Evolutionary conservation across 192 early-diverging fungal genomes (phyloP), one percentile per base, ranked within the genome.

Genomic region (Linnemannia elongata): DNA sequence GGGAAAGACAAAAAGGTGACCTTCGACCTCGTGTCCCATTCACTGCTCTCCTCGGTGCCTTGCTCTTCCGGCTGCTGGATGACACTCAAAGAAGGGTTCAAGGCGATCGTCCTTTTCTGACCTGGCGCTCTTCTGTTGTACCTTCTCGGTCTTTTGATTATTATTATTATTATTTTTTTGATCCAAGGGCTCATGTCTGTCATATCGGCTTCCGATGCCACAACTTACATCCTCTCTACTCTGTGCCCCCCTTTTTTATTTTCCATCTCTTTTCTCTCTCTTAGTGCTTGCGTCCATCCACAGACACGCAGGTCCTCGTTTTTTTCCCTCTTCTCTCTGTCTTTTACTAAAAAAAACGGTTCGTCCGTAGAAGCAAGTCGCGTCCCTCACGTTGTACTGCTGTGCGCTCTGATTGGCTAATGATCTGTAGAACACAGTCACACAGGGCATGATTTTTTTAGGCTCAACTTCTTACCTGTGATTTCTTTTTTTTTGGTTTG

Each of bases 311-410:
- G 18, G 49, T 52, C 49, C 49, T 49, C 47, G 6, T 47, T 24
- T 55, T 55, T 55, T 55, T 55, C 3, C 3, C 6, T 30, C 10
- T 60, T 8, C 8, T 30, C 24, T 30, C n/a, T n/a, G n/a, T 33
- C 27, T 66, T 66, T 66, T 33, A n/a, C 55, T 12, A 60, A 60
- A 63, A 55, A 24, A 66, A 66, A 27, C 27, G 30, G n/a, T 66
- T 66, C 27, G 30, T 6, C 60, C 57, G 57, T 66, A 66, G 60
- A 66, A 66, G 60, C 60, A 66, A 66, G 60, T 66, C 60, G 60
- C 60, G 60, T 66, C 60, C 60, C 60, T 66, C 60, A 66, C 60
- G 60, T 66, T 66, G 30, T 12, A 27, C 60, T 66, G 3, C 30
- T 66, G 27, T 66, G 30, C 60, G 27, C 27, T 66, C 60, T 66